A percentile compares a stretch with the other conserved stretches of the same genome.
Conservation (phyloP, 129 eudicot genomes). For the sunflower (Helianthus annuus) region DNA sequence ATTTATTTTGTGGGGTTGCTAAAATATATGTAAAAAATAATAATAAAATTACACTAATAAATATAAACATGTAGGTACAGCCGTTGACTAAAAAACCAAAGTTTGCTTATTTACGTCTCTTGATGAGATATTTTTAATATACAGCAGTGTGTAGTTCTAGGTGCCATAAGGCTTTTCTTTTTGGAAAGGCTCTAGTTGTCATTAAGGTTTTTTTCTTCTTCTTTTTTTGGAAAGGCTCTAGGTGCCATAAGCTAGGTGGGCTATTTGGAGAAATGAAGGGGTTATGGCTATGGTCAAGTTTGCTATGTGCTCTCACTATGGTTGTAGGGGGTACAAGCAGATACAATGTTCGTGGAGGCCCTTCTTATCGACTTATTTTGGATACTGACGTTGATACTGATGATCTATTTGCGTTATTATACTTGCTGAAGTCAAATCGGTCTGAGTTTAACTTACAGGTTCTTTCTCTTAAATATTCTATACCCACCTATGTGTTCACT, state of each 20-base stretch:
- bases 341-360: slow-evolving; percentile 3
- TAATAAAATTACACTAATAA: neutral
- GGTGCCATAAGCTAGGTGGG: neutral
- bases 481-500: neutral
- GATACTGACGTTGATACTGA: slow-evolving; percentile 81
- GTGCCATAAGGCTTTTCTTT: no score
- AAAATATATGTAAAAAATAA: neutral
- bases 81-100: slow-evolving; percentile 14
- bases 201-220: no score
- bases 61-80: neutral
- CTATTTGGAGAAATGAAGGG: slow-evolving; percentile 13
- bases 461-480: neutral
- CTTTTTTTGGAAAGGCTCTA: neutral
- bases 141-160: neutral
- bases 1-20: neutral
- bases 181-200: no score
- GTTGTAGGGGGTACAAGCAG: neutral
- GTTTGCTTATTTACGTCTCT: neutral
- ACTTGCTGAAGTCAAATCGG: slow-evolving; percentile 71
- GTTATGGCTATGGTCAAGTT: slow-evolving; percentile 17
- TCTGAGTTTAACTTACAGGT: slow-evolving; percentile 67
- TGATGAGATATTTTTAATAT: neutral
- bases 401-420: slow-evolving; percentile 66
- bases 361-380: slow-evolving; percentile 55
- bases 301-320: slow-evolving; percentile 19